Evolutionary conservation across 2,329 filamentous ascomycete species (phyloP).

Genomic region (Neopestalotiopsis sp.): DNA sequence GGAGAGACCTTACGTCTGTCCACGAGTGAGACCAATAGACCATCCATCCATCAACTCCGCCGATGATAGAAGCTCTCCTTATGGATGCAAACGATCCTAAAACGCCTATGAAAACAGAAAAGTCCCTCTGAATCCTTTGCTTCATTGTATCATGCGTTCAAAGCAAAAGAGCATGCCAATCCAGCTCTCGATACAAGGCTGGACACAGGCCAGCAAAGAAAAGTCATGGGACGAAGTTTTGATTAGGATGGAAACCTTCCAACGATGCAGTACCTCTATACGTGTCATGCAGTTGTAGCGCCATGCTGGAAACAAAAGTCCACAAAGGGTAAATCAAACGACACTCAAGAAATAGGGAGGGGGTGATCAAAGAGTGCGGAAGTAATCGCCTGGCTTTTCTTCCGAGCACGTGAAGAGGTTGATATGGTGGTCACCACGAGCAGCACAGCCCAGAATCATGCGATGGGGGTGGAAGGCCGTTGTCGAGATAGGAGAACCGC

Average conservation of each 20-base stretch:
- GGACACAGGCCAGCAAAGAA: neutral
- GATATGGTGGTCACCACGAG: slow-evolving; percentile 85
- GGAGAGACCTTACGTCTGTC: neutral
- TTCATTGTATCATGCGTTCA: neutral
- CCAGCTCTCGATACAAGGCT: neutral
- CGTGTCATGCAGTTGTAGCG: neutral
- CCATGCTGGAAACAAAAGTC: neutral
- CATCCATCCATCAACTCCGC: slow-evolving; percentile 3
- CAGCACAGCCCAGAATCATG: slow-evolving; percentile 87
- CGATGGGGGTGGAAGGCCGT: slow-evolving; percentile 96
- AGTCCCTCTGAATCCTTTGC: neutral
- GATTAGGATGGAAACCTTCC: neutral
- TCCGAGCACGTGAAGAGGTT: slow-evolving; percentile 81
- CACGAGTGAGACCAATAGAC: neutral
- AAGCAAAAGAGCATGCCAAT: neutral
- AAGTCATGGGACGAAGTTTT: neutral
- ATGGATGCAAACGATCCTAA: neutral
- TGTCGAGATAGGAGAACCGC: slow-evolving; percentile 80
- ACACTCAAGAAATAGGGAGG: neutral
- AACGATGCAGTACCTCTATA: neutral
- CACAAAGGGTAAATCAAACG: neutral
- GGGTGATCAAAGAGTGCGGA: neutral
- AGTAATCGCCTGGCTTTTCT: slow-evolving; percentile 24
- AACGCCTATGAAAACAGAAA: neutral
- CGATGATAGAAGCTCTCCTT: neutral